These are phyloP conservation scores for Wilhelminamyces savonicus DNA, from an alignment of 805 yeast genomes.

Conservation along the genomic window DNA sequence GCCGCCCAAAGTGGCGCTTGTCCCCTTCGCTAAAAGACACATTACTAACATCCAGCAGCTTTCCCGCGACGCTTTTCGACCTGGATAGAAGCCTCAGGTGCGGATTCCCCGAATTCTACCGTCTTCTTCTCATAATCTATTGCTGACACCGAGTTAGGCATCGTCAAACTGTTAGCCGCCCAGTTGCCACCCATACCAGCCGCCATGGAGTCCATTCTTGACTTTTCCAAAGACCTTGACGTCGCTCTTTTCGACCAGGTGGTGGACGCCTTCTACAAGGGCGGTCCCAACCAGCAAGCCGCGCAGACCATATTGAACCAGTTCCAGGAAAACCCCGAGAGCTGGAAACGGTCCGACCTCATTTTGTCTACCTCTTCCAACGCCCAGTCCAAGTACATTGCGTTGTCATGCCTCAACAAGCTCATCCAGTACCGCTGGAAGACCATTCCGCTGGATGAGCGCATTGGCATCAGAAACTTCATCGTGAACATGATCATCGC, in stretches of 20 bases:
- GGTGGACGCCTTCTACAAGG: constrained; percentile 78
- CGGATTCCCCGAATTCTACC: too few relatives aligned
- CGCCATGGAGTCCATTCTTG: constrained; percentile 85
- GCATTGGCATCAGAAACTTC: constrained; percentile 89
- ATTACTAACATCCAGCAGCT: too few relatives aligned
- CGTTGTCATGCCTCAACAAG: constrained; percentile 82
- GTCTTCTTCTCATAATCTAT: too few relatives aligned
- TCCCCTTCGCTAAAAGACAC: too few relatives aligned
- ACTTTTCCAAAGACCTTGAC: constrained; percentile 80
- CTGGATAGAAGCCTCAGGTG: too few relatives aligned
- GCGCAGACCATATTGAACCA: constrained; percentile 69
- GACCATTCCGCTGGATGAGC: constrained; percentile 79
- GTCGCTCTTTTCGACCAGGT: constrained; percentile 72
- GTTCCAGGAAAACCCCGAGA: constrained; percentile 90
- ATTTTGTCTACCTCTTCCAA: constrained; percentile 73
- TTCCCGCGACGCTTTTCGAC: too few relatives aligned
- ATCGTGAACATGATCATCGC: constrained; percentile 90
- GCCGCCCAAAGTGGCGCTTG: too few relatives aligned
- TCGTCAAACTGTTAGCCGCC: too few relatives aligned
- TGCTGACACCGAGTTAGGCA: too few relatives aligned
- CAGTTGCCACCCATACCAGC: too few relatives aligned
- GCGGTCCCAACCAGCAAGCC: constrained; percentile 61
- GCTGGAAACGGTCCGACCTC: constrained; percentile 92
- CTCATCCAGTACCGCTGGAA: constrained; percentile 93
- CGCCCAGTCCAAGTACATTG: constrained; percentile 88